Percentiles rank a stretch among this genome's conserved stretches.
Conservation (phyloP, 1,139 yeast genomes). For the Wickerhamomyces sp. region DNA sequence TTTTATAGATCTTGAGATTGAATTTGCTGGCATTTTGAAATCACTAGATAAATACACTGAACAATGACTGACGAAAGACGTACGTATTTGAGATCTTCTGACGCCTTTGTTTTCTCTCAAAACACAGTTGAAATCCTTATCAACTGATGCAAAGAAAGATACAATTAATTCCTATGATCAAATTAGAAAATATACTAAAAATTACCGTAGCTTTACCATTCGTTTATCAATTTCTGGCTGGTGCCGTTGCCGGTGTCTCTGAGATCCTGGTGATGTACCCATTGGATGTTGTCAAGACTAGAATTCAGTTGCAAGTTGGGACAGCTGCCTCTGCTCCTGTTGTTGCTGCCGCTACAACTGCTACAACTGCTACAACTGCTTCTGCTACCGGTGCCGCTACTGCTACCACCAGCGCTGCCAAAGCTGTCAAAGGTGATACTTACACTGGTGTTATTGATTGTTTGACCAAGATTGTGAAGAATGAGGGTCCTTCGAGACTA, state of each 20-base stretch:
- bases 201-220: conserved; percentile 61
- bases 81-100: conserved; percentile 6
- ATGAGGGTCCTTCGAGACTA: conserved; percentile 79
- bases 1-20: no score
- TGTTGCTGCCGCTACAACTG: conserved; percentile 23
- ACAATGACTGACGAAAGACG: conserved; percentile 18
- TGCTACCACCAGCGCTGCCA: conserved; percentile 18
- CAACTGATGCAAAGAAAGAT: not conserved
- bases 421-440: conserved; percentile 35
- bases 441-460: conserved; percentile 86
- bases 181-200: conserved; percentile 1
- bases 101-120: not conserved
- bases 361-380: conserved; percentile 13
- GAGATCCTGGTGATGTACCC: conserved; percentile 98
- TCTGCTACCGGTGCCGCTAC: conserved; percentile 23
- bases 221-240: conserved; percentile 84
- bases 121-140: not conserved
- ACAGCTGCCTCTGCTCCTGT: conserved; percentile 22
- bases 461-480: conserved; percentile 71
- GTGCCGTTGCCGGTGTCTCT: conserved; percentile 97
- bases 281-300: conserved; percentile 93
- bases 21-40: not conserved
- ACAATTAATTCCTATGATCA: not conserved
- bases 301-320: conserved; percentile 86
- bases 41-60: not conserved